Percentiles rank a stretch among this genome's conserved stretches.
These are phyloP conservation scores for Capronia americana DNA, from an alignment of 2,329 filamentous ascomycete species.

Conservation along the genomic window DNA sequence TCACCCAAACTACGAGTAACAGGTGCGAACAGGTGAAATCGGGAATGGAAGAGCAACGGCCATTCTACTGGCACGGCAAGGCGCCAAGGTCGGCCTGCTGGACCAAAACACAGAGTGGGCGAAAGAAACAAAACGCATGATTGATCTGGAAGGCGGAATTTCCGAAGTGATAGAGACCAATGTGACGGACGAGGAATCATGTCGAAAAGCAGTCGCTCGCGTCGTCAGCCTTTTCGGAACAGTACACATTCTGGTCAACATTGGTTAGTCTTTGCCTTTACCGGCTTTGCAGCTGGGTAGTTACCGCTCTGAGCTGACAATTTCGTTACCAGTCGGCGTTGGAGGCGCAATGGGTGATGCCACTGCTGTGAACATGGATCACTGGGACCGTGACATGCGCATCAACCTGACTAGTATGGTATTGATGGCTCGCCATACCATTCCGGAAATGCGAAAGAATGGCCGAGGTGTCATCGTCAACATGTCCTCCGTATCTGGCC, in stretches of 20 bases:
- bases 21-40: slow-evolving; percentile 10
- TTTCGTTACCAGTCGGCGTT: slow-evolving; percentile 41
- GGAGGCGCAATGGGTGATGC: slow-evolving; percentile 44
- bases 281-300: no score
- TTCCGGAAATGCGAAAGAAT: slow-evolving; percentile 46
- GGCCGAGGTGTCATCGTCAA: slow-evolving; percentile 48
- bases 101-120: slow-evolving; percentile 16
- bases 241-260: slow-evolving; percentile 27
- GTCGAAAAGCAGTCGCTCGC: slow-evolving; percentile 9
- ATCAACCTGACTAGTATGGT: slow-evolving; percentile 49
- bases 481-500: slow-evolving; percentile 46
- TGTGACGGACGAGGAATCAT: slow-evolving; percentile 17
- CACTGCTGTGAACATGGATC: slow-evolving; percentile 41
- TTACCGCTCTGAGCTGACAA: no score
- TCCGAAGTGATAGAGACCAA: slow-evolving; percentile 7
- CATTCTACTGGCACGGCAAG: slow-evolving; percentile 16
- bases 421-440: slow-evolving; percentile 43
- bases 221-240: slow-evolving; percentile 18
- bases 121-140: slow-evolving; percentile 14
- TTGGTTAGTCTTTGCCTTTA: slow-evolving; percentile 7
- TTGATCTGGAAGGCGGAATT: slow-evolving; percentile 10
- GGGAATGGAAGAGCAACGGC: slow-evolving; percentile 21
- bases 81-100: slow-evolving; percentile 19
- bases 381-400: slow-evolving; percentile 44
- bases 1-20: background rate